phyloP scores from a whole-genome alignment of 768 basidiomycete genomes.

The Serendipita sp. region DNA sequence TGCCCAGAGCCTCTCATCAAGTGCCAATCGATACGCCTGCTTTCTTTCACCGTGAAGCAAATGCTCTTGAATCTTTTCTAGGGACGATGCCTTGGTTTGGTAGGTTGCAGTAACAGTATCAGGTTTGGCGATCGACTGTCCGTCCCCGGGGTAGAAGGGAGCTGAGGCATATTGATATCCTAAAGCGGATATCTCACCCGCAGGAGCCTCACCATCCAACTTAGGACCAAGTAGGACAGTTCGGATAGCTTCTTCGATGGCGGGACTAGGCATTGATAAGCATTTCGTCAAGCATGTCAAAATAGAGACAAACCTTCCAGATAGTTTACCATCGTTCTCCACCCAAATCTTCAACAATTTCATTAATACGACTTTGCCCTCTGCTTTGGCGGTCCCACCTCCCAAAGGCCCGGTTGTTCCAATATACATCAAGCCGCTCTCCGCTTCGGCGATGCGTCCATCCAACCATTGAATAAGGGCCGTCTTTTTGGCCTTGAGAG shows the following conservation, averaged over 20 bases:
- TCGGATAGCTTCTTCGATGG: constrained; percentile 61
- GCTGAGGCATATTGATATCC: not conserved
- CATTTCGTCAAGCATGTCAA: not conserved
- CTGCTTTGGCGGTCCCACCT: constrained; percentile 26
- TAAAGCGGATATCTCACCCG: not conserved
- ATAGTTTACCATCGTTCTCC: constrained; percentile 75
- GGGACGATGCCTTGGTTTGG: constrained; percentile 40
- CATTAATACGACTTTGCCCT: constrained; percentile 62
- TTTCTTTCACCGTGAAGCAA: constrained; percentile 73
- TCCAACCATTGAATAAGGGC: constrained; percentile 63
- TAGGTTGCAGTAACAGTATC: constrained; percentile 35
- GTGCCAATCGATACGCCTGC: constrained; percentile 75
- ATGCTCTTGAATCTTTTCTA: constrained; percentile 65
- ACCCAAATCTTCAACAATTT: constrained; percentile 66
- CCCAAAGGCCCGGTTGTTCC: constrained; percentile 33
- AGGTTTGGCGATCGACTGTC: not conserved
- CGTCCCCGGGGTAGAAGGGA: not conserved
- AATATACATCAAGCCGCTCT: constrained; percentile 55
- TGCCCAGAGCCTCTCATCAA: constrained; percentile 82
- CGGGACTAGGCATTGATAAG: constrained; percentile 28
- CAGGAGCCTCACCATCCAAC: constrained; percentile 16
- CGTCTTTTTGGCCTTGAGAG: constrained; percentile 64
- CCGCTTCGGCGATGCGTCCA: constrained; percentile 32
- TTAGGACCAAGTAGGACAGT: constrained; percentile 50
- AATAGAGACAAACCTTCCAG: constrained; percentile 54